Evolutionary conservation across 2,329 filamentous ascomycete species (phyloP), one percentile per base, ranked within the genome.

Genomic region (Chaetomium sp.): DNA sequence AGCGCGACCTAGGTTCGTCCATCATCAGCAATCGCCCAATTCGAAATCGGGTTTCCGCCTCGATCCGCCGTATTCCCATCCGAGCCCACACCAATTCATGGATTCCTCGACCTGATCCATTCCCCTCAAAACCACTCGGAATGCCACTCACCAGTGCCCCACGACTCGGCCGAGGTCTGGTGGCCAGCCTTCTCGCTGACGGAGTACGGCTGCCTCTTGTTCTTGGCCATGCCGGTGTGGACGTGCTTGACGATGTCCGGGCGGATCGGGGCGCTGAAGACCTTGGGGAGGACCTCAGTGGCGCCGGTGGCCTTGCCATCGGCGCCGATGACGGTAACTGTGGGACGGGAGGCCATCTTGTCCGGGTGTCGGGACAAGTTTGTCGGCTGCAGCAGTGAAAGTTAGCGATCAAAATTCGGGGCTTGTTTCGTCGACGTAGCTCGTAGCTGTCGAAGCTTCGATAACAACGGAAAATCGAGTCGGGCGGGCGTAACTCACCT

Each of bases 151-250:
- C 70, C 71, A 69, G 71, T 72, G 59, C 70, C 71, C 95, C 95
- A 99, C 74, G 96, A 99, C 88, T 99, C 95, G 80, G 95, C 95
- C 83, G 92, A 97, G 80, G 95, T 99, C 87, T 99, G 95, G 86
- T 99, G 95, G 86, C 95, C 95, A 80, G 95, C 95, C 91, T 99
- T 99, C 91, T 98, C 94, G 90, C 93, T 97, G 87, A 99, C 95
- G 78, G 95, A 89, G 83, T 99, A 99, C 75, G 95, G 93, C 85
- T 99, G 95, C 82, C 95, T 91, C 90, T 96, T 97, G 90, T 99
- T 99, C 92, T 99, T 99, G 81, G 94, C 94, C 87, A 99, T 96
- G 78, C 95, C 95, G 78, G 92, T 96, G 90, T 99, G 95, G 78
- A 98, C 90, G 82, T 93, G 90, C 88, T 98, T 94, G 80, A 99